These are phyloP conservation scores for Xerocomellus intermedius DNA, from an alignment of 768 basidiomycete genomes.

Conservation along the genomic window DNA sequence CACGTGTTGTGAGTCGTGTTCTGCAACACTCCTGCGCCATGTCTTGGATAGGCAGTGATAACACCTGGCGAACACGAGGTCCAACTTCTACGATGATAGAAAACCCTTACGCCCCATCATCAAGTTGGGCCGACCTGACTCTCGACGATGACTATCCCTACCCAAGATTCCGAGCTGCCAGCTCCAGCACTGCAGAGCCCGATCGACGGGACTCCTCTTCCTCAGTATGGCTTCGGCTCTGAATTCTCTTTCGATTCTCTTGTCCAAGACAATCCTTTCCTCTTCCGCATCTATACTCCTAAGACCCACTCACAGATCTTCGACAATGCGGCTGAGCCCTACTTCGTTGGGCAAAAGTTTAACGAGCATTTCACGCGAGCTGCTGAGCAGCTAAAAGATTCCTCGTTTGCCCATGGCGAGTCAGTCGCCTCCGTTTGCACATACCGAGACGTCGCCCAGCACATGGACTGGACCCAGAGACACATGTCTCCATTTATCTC, in stretches of 20 bases:
- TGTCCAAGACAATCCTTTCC: constrained; percentile 63
- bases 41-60: constrained; percentile 30
- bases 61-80: constrained; percentile 35
- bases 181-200: constrained; percentile 23
- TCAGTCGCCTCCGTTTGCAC: constrained; percentile 33
- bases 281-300: constrained; percentile 80
- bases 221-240: constrained; percentile 72
- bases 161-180: constrained; percentile 12
- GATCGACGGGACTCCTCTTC: constrained; percentile 37
- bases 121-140: constrained; percentile 5
- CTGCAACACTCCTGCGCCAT: constrained; percentile 7
- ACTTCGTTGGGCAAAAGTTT: constrained; percentile 69
- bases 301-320: constrained; percentile 54
- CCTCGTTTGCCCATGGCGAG: constrained; percentile 33
- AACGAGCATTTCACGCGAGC: constrained; percentile 40
- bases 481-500: constrained; percentile 68
- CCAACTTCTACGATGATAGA: constrained; percentile 21
- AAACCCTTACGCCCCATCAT: constrained; percentile 19
- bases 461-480: constrained; percentile 80
- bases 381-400: constrained; percentile 38
- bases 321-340: constrained; percentile 52
- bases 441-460: constrained; percentile 62
- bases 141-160: constrained; percentile 27
- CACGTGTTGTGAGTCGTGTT: constrained; percentile 28
- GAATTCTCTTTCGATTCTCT: constrained; percentile 62